Conservation (phyloP, 257 asterid genomes). For the Agastache rugosa region DNA sequence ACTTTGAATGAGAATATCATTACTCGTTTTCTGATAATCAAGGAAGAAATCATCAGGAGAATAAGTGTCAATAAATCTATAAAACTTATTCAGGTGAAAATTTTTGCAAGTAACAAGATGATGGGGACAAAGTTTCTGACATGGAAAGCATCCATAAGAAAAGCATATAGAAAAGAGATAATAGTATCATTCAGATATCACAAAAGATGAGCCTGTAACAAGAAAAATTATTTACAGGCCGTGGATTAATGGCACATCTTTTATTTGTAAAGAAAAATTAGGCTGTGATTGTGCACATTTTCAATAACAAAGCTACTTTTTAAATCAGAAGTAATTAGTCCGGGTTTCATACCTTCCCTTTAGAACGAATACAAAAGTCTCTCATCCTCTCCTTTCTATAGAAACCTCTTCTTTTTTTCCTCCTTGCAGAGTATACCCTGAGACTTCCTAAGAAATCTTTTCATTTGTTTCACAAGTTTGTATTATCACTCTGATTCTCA, state of each 20-base stretch:
- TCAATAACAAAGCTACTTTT: not conserved
- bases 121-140: slow-evolving; percentile 3
- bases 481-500: not conserved
- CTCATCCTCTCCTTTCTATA: not conserved
- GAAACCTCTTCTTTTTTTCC: not conserved
- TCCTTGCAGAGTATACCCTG: slow-evolving; percentile 7
- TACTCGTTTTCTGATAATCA: slow-evolving; percentile 60
- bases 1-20: slow-evolving; percentile 74
- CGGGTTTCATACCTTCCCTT: not conserved
- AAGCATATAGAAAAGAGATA: slow-evolving; percentile 14
- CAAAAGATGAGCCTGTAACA: not conserved
- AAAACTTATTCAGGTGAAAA: slow-evolving; percentile 31
- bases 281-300: not conserved
- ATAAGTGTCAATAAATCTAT: slow-evolving; percentile 17
- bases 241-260: slow-evolving; percentile 5
- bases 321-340: not conserved
- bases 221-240: not conserved
- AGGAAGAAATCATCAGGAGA: slow-evolving; percentile 37
- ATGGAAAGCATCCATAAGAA: slow-evolving; percentile 27
- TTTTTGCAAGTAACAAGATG: slow-evolving; percentile 21
- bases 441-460: slow-evolving; percentile 16
- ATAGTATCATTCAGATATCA: not conserved
- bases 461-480: not conserved
- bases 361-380: slow-evolving; percentile 1
- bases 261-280: slow-evolving; percentile 5